Percentiles rank a stretch among this genome's conserved stretches.
These are phyloP conservation scores for Mimosa pudica DNA, from an alignment of 306 rosid species.

Conservation along the genomic window DNA sequence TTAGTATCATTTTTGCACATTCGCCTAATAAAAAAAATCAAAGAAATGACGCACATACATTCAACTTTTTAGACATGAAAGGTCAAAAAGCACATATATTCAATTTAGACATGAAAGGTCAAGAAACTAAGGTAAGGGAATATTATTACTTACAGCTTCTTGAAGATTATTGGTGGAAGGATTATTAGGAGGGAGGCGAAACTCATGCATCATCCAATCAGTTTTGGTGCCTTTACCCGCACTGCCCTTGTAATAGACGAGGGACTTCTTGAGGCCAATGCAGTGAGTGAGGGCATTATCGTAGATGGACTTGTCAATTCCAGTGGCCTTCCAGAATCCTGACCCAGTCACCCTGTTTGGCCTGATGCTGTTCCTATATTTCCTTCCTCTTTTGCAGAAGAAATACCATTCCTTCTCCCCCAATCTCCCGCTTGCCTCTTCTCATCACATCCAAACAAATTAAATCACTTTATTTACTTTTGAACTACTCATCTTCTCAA, in stretches of 20 bases:
- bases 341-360: conserved; percentile 82
- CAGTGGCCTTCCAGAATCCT: conserved; percentile 92
- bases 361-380: conserved; percentile 79
- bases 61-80: not conserved
- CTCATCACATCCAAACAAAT: not conserved
- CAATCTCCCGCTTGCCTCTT: conserved; percentile 42
- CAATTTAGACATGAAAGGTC: too few relatives aligned
- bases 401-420: conserved; percentile 78
- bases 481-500: too few relatives aligned
- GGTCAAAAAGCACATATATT: too few relatives aligned
- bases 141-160: conserved; percentile 67
- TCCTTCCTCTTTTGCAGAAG: conserved; percentile 82
- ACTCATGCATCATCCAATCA: conserved; percentile 99
- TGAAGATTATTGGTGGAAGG: conserved; percentile 41
- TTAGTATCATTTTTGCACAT: too few relatives aligned
- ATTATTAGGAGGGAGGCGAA: conserved; percentile 73
- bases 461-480: not conserved
- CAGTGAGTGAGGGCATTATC: not conserved
- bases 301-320: conserved; percentile 73
- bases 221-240: conserved; percentile 98
- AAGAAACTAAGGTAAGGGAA: not conserved
- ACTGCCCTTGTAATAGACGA: conserved; percentile 82
- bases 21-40: too few relatives aligned
- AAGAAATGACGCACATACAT: too few relatives aligned
- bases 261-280: conserved; percentile 89